Percentiles rank a stretch among this genome's conserved stretches.
These are phyloP conservation scores for Melianthus villosus DNA, from an alignment of 441 rosid genomes.

Conservation along the genomic window DNA sequence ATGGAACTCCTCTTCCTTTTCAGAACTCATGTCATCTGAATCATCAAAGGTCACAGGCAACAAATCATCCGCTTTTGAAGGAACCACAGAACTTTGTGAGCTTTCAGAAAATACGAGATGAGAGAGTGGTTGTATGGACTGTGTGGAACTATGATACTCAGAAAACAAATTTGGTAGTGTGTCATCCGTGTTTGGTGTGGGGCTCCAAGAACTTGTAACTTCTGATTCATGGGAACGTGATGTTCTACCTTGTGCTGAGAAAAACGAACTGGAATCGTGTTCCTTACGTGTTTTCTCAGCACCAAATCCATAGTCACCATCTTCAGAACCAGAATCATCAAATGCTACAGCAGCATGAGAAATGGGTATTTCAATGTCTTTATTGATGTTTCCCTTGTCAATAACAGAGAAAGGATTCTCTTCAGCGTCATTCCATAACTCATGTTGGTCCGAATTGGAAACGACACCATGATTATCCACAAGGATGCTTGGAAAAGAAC, in stretches of 20 bases:
- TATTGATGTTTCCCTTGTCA: conserved; percentile 18
- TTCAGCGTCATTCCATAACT: conserved; percentile 14
- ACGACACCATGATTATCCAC: conserved; percentile 20
- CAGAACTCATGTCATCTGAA: conserved; percentile 35
- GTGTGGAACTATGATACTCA: too few species aligned
- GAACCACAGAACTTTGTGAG: conserved; percentile 20
- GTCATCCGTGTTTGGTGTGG: conserved; percentile 12
- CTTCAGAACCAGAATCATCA: conserved; percentile 48
- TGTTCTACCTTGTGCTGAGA: conserved; percentile 21
- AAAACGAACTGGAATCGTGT: conserved; percentile 16
- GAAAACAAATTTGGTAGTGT: too few species aligned
- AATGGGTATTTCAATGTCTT: conserved; percentile 18
- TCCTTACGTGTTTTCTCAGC: conserved; percentile 12
- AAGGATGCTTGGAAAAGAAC: conserved; percentile 21
- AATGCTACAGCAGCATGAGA: conserved; percentile 21
- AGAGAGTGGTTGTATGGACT: too few species aligned
- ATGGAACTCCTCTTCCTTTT: conserved; percentile 27
- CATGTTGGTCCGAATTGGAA: conserved; percentile 19
- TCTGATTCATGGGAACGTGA: conserved; percentile 16
- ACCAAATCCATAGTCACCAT: conserved; percentile 23
- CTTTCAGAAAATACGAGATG: conserved; percentile 22
- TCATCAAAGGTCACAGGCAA: conserved; percentile 35
- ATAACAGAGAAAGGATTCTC: conserved; percentile 26
- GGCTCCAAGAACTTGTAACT: conserved; percentile 20
- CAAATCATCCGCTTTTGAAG: conserved; percentile 20